Evolutionary conservation across 2,329 filamentous ascomycete species (phyloP), one percentile per base, ranked within the genome.

Genomic region (Metarhizium guizhouense): DNA sequence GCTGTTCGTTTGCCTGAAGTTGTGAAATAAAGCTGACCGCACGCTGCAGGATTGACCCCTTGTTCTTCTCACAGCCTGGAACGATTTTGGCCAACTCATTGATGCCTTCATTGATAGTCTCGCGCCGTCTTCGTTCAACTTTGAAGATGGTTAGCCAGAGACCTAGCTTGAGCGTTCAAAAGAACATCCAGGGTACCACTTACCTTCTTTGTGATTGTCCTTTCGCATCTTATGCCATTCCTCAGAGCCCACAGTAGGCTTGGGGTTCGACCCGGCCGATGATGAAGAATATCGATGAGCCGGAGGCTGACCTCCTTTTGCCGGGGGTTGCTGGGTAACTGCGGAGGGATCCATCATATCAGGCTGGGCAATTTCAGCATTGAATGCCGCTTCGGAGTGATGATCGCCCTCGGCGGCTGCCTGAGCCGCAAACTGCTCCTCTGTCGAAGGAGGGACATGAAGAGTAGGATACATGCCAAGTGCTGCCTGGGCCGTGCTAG

Each of bases 201-300:
- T 74, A 94, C 93, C 94, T 80, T 97, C 93, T 82, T 99, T 99
- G 75, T 99, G 94, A 61, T 97, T 99, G 66, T 97, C 93, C 69
- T 95, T 94, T 59, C 94, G 85, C 65, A 95, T 86, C 70, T 95
- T 95, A 71, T 99, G 94, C 94, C 94, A 99, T 72, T 97, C 93
- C 54, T 95, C 90, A 2, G 91, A 94, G 2, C 94, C 94, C n/a
- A 97, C 94, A 6, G 86, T 83, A 7, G 92, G 92, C 72, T 96
- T 97, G 56, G 80, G 74, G 60, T 69, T 71, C 55, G 76, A 70
- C 61, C 75, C 71, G 61, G 76, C 63, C 11, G 73, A 61, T 11
- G 70, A 63, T 14, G 67, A 64, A 38, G 70, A 67, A 61, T 72
- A 76, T 58, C 68, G 63, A 61, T 62, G 59, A 3, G 51, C 55